phyloP scores from a whole-genome alignment of 2,329 filamentous ascomycete genomes.

The Ophiostoma ulmi region DNA sequence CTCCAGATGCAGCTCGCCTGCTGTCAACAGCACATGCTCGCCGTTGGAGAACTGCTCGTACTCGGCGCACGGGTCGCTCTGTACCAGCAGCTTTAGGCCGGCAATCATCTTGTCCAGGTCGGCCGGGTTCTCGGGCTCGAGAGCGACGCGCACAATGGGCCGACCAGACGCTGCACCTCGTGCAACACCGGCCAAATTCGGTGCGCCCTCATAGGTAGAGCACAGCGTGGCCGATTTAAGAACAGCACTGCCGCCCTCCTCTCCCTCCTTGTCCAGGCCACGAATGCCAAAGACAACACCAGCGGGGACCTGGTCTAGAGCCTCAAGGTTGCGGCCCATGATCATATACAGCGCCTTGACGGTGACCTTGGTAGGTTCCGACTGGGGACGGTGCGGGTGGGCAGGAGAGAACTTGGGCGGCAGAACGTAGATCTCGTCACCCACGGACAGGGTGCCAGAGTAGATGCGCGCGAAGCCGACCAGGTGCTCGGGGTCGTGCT shows the following conservation, averaged over 20 bases:
- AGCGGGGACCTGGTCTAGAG: slow-evolving; percentile 77
- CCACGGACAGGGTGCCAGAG: slow-evolving; percentile 82
- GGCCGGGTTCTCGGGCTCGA: slow-evolving; percentile 87
- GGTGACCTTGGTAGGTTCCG: slow-evolving; percentile 74
- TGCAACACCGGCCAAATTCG: slow-evolving; percentile 83
- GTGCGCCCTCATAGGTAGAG: slow-evolving; percentile 75
- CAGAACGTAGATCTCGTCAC: slow-evolving; percentile 85
- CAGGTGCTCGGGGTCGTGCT: slow-evolving; percentile 74
- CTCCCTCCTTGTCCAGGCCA: slow-evolving; percentile 70
- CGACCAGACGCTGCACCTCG: slow-evolving; percentile 60
- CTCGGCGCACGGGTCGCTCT: slow-evolving; percentile 91
- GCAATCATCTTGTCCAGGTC: slow-evolving; percentile 94
- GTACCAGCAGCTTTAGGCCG: slow-evolving; percentile 79
- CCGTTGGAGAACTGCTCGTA: slow-evolving; percentile 91
- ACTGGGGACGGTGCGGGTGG: slow-evolving; percentile 58
- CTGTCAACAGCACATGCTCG: slow-evolving; percentile 91
- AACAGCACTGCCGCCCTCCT: slow-evolving; percentile 57
- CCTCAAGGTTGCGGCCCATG: slow-evolving; percentile 87
- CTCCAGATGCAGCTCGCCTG: slow-evolving; percentile 90
- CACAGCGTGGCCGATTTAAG: slow-evolving; percentile 93
- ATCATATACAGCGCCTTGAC: slow-evolving; percentile 88
- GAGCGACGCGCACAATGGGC: slow-evolving; percentile 88
- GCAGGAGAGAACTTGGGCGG: slow-evolving; percentile 89
- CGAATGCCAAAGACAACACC: slow-evolving; percentile 94
- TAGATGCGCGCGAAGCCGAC: slow-evolving; percentile 94